phyloP scores from a whole-genome alignment of 371 early-diverging fungal species.

The Conidiobolus coronatus region DNA sequence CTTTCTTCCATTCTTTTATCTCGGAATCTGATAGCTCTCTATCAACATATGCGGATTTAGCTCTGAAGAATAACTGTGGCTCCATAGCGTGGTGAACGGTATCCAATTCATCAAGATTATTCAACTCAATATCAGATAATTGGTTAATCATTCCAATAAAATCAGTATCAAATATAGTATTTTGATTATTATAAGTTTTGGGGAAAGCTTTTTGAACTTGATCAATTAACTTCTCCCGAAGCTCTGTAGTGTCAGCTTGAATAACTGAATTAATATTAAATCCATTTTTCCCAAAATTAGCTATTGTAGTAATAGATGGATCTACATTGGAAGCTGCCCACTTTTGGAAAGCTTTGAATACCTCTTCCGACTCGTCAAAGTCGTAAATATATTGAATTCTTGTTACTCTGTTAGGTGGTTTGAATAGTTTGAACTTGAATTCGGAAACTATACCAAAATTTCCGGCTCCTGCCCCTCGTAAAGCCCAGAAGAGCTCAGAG shows the following conservation, averaged over 20 bases:
- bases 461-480: conserved; percentile 33
- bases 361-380: neutral
- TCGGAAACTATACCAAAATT: conserved; percentile 25
- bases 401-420: conserved; percentile 9
- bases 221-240: neutral
- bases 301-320: neutral
- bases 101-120: no score
- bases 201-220: neutral
- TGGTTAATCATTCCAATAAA: no score
- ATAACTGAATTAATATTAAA: neutral
- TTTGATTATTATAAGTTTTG: no score
- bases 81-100: no score
- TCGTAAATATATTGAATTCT: neutral
- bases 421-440: conserved; percentile 11
- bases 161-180: neutral
- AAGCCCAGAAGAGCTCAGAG: conserved; percentile 26
- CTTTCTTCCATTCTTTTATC: no score
- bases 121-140: no score
- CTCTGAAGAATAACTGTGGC: no score
- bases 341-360: neutral
- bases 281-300: neutral
- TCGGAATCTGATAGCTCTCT: neutral
- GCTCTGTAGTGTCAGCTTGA: neutral
- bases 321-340: neutral
- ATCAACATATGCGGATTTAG: no score